phyloP scores from a whole-genome alignment of 306 rosid species.

The Psophocarpus tetragonolobus region DNA sequence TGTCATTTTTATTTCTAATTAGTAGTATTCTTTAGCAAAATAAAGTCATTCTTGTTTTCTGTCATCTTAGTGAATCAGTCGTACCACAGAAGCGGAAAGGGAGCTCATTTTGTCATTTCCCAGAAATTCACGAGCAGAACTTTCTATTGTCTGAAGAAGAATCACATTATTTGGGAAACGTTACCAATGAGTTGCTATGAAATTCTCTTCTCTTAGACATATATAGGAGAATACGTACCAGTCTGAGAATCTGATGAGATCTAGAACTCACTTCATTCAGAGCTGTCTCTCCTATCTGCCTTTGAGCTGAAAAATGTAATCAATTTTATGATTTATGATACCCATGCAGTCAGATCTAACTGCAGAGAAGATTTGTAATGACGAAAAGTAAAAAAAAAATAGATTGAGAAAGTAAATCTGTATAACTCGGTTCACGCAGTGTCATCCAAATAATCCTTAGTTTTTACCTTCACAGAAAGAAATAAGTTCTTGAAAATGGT shows the following conservation, averaged over 20 bases:
- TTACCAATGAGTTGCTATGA: neutral
- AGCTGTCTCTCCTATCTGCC: constrained; percentile 93
- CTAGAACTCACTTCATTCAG: constrained; percentile 96
- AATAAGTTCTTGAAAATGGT: constrained; percentile 77
- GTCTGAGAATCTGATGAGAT: constrained; percentile 94
- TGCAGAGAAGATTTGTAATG: constrained; percentile 7
- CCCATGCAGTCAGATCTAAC: constrained; percentile 25
- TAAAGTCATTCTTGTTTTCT: neutral
- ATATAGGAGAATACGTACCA: constrained; percentile 51
- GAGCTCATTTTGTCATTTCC: constrained; percentile 82
- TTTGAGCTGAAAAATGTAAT: constrained; percentile 65
- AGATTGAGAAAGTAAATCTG: constrained; percentile 5
- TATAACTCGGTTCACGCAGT: constrained; percentile 20
- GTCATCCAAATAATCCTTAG: constrained; percentile 39
- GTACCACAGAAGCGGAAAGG: constrained; percentile 88
- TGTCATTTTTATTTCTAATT: constrained; percentile 16
- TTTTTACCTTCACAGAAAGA: constrained; percentile 79
- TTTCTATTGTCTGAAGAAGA: constrained; percentile 77
- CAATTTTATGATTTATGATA: neutral
- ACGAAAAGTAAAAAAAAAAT: constrained; percentile 12
- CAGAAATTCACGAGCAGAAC: constrained; percentile 73
- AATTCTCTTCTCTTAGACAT: constrained; percentile 1
- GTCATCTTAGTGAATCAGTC: neutral
- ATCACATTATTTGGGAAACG: constrained; percentile 24
- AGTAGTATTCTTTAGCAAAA: neutral